Base-by-base conservation (phyloP, 495 filamentous ascomycete genomes). In the Margaritispora aquatica region DNA sequence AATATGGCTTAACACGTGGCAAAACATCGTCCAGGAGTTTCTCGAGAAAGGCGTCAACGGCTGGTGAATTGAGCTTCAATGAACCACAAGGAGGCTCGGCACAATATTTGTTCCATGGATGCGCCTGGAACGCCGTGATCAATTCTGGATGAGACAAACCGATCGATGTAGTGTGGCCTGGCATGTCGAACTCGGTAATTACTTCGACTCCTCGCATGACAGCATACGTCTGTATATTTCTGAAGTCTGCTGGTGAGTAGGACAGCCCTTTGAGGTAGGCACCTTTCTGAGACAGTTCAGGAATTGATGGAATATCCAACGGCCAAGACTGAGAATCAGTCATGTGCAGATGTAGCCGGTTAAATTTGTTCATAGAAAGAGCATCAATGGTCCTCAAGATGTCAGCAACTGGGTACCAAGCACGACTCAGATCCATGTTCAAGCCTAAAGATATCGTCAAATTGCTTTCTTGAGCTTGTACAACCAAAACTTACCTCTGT, bases 251-350 rank as follows among this genome's bases (percentile, higher is more conserved):
- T 0, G 87, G 77, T n/a, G 77, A 80, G 70, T 91, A 94, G 0
- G 77, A 78, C 55, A 84, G 72, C 47, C 76, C 78, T 0, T 72
- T 71, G 26, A 71, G 71, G 60, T 92, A 92, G 1, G 87, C 85
- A 47, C 90, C 90, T 67, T 86, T 82, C 22, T 74, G 58, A 15
- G 89, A 75, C 7, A 94, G 77, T 57, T 84, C 77, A 10, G 90
- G 89, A 56, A 93, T 67, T 5, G 85, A 66, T 1, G 88, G 87
- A 57, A 93, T 86, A 60, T 87, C 86, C 26, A 94, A 74, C 2
- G 89, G 90, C 89, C 89, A 94, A 8, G 87, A 88, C 68, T 94
- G 89, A 22, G 87, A 82, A 67, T 94, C 89, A 0, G 89, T 92
- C 46, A 84, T 79, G 71, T 94, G 89, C 23, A 92, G 68, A 70